Evolutionary conservation across 805 yeast species (phyloP), one percentile per base, ranked within the genome.

Genomic region (Lipomyces chichibuensis): DNA sequence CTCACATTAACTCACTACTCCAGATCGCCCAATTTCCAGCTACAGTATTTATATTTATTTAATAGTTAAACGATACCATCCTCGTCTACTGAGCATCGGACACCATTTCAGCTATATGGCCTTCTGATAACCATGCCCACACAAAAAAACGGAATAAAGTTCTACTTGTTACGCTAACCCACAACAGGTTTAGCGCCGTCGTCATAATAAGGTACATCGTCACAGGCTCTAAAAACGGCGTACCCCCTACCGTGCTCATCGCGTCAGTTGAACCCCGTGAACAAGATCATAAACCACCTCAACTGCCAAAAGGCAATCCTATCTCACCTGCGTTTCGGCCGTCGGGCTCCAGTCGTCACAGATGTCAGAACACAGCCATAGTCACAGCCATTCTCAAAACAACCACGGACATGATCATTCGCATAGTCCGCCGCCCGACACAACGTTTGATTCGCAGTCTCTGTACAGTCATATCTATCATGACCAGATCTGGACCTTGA

Each of bases 371-470:
- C 62, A 59, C 32, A n/a, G 43, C n/a, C 13, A 52, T 13, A 52
- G 33, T 52, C 55, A 52, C 55, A 52, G 33, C 33, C 55, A 56
- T 29, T 23, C 66, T 55, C 62, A 63, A 13, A 72, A 70, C 59
- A 60, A 67, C 23, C 74, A 75, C 64, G 71, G 63, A 23, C 29
- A 57, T 37, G 51, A 23, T 58, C 73, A 71, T 52, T 55, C 60
- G 33, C 70, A 67, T 33, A 32, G 57, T 0, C 90, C 94, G 29
- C 84, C 88, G 43, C 89, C 91, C 7, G 93, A 97, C 0, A 83
- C 80, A 64, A 80, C 84, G 3, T 82, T 90, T 1, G 95, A 89
- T 71, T 87, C 91, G n/a, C 80, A 78, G 66, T 75, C 80, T 2
- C 80, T 93, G 17, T 83, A 84, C 68, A 78, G 82, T 37, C 83